Base-by-base conservation (phyloP, 1,284 basidiomycete genomes). In the Moniliophthora roreri region DNA sequence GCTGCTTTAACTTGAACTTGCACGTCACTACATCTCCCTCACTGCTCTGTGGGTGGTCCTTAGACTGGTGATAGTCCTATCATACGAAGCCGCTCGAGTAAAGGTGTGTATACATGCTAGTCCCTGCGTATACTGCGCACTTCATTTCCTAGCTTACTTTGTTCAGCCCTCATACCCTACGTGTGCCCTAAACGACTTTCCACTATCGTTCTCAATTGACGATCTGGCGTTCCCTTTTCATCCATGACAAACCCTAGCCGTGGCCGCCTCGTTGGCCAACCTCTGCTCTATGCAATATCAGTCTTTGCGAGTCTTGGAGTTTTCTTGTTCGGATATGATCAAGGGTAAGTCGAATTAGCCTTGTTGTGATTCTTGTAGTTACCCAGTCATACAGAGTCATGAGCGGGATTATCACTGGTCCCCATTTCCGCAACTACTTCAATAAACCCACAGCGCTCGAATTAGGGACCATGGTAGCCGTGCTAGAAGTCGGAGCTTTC, bases 291-390 rank as follows among this genome's bases (percentile, higher is more conserved):
- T 67, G 82, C 85, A 9, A 86, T 92, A 59, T 89, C 92, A 32
- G 75, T 89, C 54, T 95, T 95, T 61, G 91, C 89, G 58, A 91
- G 87, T 71, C 73, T 95, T 32, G 93, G 93, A 48, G 93, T 95
- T 35, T 95, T 95, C 65, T 77, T 93, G 91, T 95, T 94, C 70
- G 93, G 93, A 58, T 94, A 93, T 81, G 92, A 95, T 70, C 93
- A 95, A 80, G 93, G 93, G 92, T 93, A 66, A 58, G 75, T 59
- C 13, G 34, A 48, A 38, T 24, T 47, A 24, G 36, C 32, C 8
- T 47, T 40, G 40, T 48, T 1, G 32, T 9, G 44, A 5, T 32
- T 5, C 3, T 37, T 24, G 13, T 21, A 10, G n/a, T 41, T n/a
- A 41, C 13, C 50, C 47, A 47, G 63, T 53, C 35, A 63, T 64